Conservation (phyloP, 805 yeast species). For the Scheffersomyces stipitis region DNA sequence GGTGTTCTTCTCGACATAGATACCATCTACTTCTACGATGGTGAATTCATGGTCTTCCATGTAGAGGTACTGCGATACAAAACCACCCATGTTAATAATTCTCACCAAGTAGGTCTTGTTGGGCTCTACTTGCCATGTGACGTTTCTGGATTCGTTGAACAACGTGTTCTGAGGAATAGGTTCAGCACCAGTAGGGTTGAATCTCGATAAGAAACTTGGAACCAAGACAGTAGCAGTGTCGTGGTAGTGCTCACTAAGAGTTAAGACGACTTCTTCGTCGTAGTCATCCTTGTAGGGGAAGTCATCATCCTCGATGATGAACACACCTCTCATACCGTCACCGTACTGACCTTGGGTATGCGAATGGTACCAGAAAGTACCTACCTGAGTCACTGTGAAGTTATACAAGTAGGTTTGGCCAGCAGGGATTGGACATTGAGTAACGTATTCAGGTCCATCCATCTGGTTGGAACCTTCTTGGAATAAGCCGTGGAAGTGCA, state of each 20-base stretch:
- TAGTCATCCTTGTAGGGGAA: constrained; percentile 65
- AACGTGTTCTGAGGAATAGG: constrained; percentile 86
- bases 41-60: constrained; percentile 86
- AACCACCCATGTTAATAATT: constrained; percentile 84
- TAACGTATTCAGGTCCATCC: constrained; percentile 90
- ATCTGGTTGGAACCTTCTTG: constrained; percentile 69
- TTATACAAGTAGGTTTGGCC: constrained; percentile 75
- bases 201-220: constrained; percentile 59
- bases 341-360: constrained; percentile 89
- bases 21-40: constrained; percentile 90
- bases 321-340: constrained; percentile 85
- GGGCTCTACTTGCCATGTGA: constrained; percentile 79
- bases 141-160: constrained; percentile 77
- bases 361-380: constrained; percentile 97
- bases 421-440: constrained; percentile 92
- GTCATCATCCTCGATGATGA: constrained; percentile 71
- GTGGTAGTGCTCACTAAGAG: constrained; percentile 90
- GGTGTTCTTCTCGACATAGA: constrained; percentile 71
- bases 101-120: constrained; percentile 81
- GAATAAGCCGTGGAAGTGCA: constrained; percentile 95
- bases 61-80: constrained; percentile 85
- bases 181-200: constrained; percentile 97
- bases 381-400: constrained; percentile 85
- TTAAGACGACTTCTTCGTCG: constrained; percentile 73
- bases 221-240: constrained; percentile 50